Base-by-base conservation (phyloP, 1,284 basidiomycete genomes). In the Exobasidium rhododendri region DNA sequence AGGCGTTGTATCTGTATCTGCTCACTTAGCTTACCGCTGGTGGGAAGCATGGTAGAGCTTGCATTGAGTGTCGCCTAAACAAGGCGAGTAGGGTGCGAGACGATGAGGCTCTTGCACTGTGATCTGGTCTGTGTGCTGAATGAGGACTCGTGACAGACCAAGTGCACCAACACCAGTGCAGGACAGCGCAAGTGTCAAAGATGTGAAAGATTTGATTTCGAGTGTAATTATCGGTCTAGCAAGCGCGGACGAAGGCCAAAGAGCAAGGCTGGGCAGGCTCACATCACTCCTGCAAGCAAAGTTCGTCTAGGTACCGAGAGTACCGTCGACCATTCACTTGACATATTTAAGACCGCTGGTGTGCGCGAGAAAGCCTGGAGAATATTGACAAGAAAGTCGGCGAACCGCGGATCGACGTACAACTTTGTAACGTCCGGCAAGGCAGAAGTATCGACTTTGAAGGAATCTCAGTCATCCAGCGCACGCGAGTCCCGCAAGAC, bases 161-260 rank as follows among this genome's bases (percentile, higher is more conserved):
- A 40, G 17, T 40, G 35, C 35, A 10, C 10, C 35, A 7, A 40
- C 7, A 17, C 10, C 17, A 17, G 17, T 40, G 35, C 6, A 17
- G 35, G 35, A 40, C 10, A 40, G 40, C 55, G 1, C n/a, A n/a
- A n/a, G n/a, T 56, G 55, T 47, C 55, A 56, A 46, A 43, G 55
- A 20, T 56, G 55, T 29, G 29, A 56, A 29, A 3, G 35, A 11
- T 47, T 45, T 29, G 40, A 32, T 5, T 56, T 56, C 13, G 55
- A 56, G 26, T 56, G 55, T 47, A 3, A 13, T 17, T 56, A 31
- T 45, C 32, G 45, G 26, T 11, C 28, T 2, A 43, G 31, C 7
- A 56, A 43, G 35, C 29, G 55, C n/a, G 55, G 55, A 43, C 22
- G 29, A 22, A 56, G 45, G 35, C 20, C 55, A 3, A 45, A 29